A percentile compares a stretch with the other conserved stretches of the same genome.
Evolutionary conservation across 192 early-diverging fungal genomes (phyloP).

Genomic region (Backusella westeae): DNA sequence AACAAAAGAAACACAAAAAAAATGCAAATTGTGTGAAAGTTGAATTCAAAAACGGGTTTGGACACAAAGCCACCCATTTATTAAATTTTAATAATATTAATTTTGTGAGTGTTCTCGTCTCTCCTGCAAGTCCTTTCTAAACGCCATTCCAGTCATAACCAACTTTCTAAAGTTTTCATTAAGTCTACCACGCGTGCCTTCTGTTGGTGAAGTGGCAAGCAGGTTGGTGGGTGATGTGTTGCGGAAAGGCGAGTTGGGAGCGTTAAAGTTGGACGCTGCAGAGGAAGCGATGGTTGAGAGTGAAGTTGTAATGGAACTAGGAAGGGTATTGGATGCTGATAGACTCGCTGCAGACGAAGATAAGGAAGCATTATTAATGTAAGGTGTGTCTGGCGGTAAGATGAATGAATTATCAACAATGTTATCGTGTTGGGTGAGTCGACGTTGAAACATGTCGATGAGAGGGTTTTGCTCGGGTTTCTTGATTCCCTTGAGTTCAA

Average conservation of each 20-base stretch:
- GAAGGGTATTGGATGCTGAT: not conserved
- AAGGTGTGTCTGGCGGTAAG: slow-evolving; percentile 26
- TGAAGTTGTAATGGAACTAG: slow-evolving; percentile 23
- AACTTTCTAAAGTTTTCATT: slow-evolving; percentile 43
- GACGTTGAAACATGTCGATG: slow-evolving; percentile 52
- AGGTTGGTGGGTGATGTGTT: not conserved
- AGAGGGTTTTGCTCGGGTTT: slow-evolving; percentile 57
- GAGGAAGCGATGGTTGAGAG: slow-evolving; percentile 23
- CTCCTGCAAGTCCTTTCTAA: slow-evolving; percentile 38
- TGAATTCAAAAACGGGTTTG: not conserved
- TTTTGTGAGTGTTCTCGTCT: slow-evolving; percentile 25
- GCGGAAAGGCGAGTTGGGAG: not conserved
- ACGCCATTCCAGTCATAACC: slow-evolving; percentile 42
- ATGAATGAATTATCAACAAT: slow-evolving; percentile 45
- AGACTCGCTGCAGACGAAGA: not conserved
- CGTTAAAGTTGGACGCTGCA: slow-evolving; percentile 20
- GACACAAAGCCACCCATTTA: not conserved
- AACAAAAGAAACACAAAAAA: not conserved
- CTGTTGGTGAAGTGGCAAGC: not conserved
- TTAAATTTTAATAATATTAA: not conserved
- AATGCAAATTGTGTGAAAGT: not conserved
- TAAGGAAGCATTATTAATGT: not conserved
- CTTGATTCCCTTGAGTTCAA: slow-evolving; percentile 80
- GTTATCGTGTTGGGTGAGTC: slow-evolving; percentile 34
- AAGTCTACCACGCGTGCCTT: slow-evolving; percentile 14